Evolutionary conservation across 2,329 filamentous ascomycete genomes (phyloP).

Genomic region (Scedosporium aurantiacum): DNA sequence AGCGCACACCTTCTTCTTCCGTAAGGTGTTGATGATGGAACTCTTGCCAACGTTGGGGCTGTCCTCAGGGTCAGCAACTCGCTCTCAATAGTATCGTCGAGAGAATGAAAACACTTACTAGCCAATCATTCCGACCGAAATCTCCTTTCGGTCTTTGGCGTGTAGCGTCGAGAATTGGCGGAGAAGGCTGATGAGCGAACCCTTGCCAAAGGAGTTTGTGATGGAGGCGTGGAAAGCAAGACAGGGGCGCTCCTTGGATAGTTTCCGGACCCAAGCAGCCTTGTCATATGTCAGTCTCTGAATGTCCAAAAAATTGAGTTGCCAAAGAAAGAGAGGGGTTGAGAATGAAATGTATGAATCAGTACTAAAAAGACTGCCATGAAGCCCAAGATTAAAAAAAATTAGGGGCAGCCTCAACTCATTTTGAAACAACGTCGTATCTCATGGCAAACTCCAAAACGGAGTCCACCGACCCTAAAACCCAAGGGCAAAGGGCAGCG

Average conservation of each 20-base stretch:
- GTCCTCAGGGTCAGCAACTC: background rate
- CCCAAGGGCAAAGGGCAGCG: constrained; percentile 23
- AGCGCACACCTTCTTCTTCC: constrained; percentile 87
- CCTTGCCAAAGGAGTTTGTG: constrained; percentile 94
- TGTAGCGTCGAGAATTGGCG: constrained; percentile 89
- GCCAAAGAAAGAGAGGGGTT: constrained; percentile 1
- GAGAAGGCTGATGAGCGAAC: constrained; percentile 80
- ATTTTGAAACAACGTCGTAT: constrained; percentile 71
- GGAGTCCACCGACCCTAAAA: constrained; percentile 58
- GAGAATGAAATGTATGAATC: constrained; percentile 59
- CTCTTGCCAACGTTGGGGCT: constrained; percentile 88
- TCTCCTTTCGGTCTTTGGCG: constrained; percentile 73
- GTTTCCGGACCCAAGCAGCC: constrained; percentile 83
- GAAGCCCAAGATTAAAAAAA: constrained; percentile 35
- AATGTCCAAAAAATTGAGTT: constrained; percentile 7
- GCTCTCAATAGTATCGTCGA: background rate
- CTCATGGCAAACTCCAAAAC: constrained; percentile 82
- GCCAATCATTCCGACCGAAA: constrained; percentile 75
- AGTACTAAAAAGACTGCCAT: constrained; percentile 97
- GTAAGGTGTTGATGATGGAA: constrained; percentile 90
- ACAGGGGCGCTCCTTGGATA: constrained; percentile 88
- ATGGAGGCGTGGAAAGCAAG: constrained; percentile 91
- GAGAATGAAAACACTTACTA: constrained; percentile 10
- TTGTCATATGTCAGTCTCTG: constrained; percentile 27
- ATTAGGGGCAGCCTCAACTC: constrained; percentile 83